phyloP scores from a whole-genome alignment of 768 basidiomycete genomes.

The Kwoniella newhampshirensis region DNA sequence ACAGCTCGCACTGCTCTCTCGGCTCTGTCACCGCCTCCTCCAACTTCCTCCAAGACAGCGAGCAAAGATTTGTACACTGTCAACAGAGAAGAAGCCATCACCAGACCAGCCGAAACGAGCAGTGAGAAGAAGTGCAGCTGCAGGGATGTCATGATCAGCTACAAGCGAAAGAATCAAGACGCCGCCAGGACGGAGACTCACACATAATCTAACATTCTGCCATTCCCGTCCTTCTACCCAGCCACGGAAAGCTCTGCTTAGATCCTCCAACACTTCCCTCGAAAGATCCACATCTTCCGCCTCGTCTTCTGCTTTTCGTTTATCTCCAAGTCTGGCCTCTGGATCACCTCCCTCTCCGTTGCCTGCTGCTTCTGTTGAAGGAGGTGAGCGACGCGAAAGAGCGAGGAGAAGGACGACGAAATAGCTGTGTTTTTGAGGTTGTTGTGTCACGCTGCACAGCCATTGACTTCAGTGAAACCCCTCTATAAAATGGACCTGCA shows the following conservation, averaged over 20 bases:
- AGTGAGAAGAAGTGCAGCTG: constrained; percentile 95
- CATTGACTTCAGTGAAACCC: too few species aligned
- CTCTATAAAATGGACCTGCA: not conserved
- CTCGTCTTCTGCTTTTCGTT: constrained; percentile 54
- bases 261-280: constrained; percentile 75
- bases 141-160: not conserved
- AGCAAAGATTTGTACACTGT: constrained; percentile 79
- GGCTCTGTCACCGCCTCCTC: constrained; percentile 47
- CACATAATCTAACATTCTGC: constrained; percentile 84
- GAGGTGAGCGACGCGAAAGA: constrained; percentile 53
- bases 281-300: constrained; percentile 59
- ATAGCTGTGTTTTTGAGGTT: constrained; percentile 89
- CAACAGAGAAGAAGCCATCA: constrained; percentile 75
- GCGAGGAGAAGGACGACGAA: constrained; percentile 77
- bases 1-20: constrained; percentile 48
- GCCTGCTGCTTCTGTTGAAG: constrained; percentile 8
- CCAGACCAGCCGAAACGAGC: constrained; percentile 70
- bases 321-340: constrained; percentile 50
- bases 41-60: constrained; percentile 62
- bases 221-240: constrained; percentile 86
- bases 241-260: constrained; percentile 84
- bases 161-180: not conserved
- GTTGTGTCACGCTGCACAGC: constrained; percentile 62
- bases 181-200: constrained; percentile 56
- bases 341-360: constrained; percentile 56